Evolutionary conservation across 805 yeast genomes (phyloP).

Genomic region (Ascoidea tarda): DNA sequence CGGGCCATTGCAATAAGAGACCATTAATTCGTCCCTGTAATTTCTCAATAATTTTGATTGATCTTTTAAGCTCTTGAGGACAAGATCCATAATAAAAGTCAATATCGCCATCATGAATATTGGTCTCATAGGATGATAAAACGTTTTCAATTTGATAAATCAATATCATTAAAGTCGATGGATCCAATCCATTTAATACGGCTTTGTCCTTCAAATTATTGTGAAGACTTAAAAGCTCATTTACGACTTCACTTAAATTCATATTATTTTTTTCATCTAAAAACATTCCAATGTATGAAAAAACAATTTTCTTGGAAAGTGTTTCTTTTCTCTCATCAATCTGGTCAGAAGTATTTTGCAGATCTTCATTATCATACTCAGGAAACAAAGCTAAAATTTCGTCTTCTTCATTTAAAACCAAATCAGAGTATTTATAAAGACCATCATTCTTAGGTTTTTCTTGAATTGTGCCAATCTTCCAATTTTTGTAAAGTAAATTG

Average conservation of each 20-base stretch:
- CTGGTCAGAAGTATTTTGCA: background rate
- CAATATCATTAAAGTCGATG: too few species aligned
- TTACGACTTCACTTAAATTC: too few species aligned
- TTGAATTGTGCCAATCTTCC: slow-evolving; percentile 67
- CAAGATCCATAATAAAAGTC: slow-evolving; percentile 57
- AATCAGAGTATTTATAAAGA: slow-evolving; percentile 53
- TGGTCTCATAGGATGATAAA: slow-evolving; percentile 14
- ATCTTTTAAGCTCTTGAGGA: slow-evolving; percentile 43
- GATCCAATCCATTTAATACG: too few species aligned
- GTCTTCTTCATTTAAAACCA: slow-evolving; percentile 54
- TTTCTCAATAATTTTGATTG: slow-evolving; percentile 33
- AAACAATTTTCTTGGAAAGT: background rate
- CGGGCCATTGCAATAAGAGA: slow-evolving; percentile 73
- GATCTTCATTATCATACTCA: slow-evolving; percentile 54
- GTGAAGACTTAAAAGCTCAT: too few species aligned
- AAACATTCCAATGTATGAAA: background rate
- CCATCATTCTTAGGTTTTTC: slow-evolving; percentile 46
- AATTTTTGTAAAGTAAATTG: slow-evolving; percentile 56
- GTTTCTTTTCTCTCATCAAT: too few species aligned
- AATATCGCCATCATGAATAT: slow-evolving; percentile 22
- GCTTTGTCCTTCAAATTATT: too few species aligned
- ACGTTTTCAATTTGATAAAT: slow-evolving; percentile 13
- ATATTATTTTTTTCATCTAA: background rate
- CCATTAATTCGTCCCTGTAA: slow-evolving; percentile 30
- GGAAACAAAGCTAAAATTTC: slow-evolving; percentile 79